Conservation (phyloP, 2,329 filamentous ascomycete genomes). For the Arthroderma uncinatum region DNA sequence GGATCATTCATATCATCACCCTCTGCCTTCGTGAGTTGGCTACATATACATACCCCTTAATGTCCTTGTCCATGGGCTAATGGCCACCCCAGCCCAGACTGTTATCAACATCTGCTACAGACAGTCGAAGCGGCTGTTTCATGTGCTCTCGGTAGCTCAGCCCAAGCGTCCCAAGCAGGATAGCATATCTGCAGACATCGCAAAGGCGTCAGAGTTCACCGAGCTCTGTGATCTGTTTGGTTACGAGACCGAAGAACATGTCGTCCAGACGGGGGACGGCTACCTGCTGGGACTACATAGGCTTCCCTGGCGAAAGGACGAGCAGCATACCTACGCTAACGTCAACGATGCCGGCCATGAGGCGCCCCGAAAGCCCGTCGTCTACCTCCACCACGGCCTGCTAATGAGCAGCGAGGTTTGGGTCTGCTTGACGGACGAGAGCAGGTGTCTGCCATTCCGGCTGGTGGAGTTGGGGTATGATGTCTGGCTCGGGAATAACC, state of each 20-base stretch:
- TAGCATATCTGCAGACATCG: constrained; percentile 61
- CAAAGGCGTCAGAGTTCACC: constrained; percentile 80
- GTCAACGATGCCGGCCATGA: constrained; percentile 41
- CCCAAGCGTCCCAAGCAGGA: constrained; percentile 55
- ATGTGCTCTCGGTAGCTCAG: constrained; percentile 60
- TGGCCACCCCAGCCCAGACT: constrained; percentile 50
- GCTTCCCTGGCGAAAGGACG: constrained; percentile 68
- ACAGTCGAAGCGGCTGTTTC: constrained; percentile 71
- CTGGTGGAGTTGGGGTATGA: constrained; percentile 87
- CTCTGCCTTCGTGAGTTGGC: constrained; percentile 65
- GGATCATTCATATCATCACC: constrained; percentile 72
- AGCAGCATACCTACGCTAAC: constrained; percentile 65
- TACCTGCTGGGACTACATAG: constrained; percentile 86
- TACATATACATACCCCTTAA: neutral
- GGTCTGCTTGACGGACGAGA: constrained; percentile 80
- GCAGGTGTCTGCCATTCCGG: constrained; percentile 77
- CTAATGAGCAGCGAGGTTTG: constrained; percentile 99
- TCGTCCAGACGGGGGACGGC: constrained; percentile 87
- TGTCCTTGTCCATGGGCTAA: neutral
- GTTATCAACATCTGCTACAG: constrained; percentile 74
- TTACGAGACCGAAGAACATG: constrained; percentile 90
- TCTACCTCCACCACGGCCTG: constrained; percentile 89
- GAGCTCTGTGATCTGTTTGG: constrained; percentile 87
- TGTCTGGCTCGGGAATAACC: constrained; percentile 96
- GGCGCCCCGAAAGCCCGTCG: constrained; percentile 67